Percentiles rank a stretch among this genome's conserved stretches.
Evolutionary conservation across 1,139 yeast species (phyloP).

Genomic region (Neolecta irregularis): DNA sequence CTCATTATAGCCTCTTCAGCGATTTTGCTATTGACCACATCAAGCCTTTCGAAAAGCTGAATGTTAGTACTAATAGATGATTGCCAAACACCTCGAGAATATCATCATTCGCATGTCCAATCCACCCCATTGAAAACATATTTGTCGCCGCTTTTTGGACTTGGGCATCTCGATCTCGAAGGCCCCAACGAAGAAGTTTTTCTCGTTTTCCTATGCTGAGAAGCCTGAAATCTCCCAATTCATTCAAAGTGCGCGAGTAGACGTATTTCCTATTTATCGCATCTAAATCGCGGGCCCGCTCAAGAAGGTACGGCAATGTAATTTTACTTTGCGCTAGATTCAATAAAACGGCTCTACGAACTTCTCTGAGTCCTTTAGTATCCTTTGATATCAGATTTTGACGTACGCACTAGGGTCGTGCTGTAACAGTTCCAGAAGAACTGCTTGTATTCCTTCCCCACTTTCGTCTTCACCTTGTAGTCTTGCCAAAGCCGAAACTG

Average conservation of each 20-base stretch:
- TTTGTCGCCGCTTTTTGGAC: constrained; percentile 61
- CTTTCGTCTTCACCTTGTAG: constrained; percentile 44
- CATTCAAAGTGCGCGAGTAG: constrained; percentile 52
- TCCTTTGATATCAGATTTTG: background rate
- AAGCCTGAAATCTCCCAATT: constrained; percentile 49
- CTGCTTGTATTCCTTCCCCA: constrained; percentile 25
- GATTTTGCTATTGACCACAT: constrained; percentile 47
- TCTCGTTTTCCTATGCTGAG: constrained; percentile 50
- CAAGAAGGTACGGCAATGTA: constrained; percentile 49
- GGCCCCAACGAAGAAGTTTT: constrained; percentile 62
- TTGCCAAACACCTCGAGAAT: constrained; percentile 32
- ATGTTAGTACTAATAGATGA: background rate
- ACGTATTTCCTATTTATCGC: constrained; percentile 56
- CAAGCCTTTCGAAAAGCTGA: constrained; percentile 46
- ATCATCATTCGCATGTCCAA: constrained; percentile 51
- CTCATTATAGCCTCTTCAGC: constrained; percentile 53
- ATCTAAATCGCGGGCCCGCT: constrained; percentile 70
- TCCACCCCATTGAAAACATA: constrained; percentile 61
- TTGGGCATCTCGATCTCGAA: constrained; percentile 64
- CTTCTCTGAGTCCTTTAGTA: constrained; percentile 33
- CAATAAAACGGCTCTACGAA: constrained; percentile 66
- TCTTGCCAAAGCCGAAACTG: constrained; percentile 63
- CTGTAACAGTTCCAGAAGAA: constrained; percentile 42
- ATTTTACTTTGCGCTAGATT: constrained; percentile 42
- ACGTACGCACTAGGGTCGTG: constrained; percentile 57